Conservation (phyloP, 257 asterid species). For the Gentiana dahurica region DNA sequence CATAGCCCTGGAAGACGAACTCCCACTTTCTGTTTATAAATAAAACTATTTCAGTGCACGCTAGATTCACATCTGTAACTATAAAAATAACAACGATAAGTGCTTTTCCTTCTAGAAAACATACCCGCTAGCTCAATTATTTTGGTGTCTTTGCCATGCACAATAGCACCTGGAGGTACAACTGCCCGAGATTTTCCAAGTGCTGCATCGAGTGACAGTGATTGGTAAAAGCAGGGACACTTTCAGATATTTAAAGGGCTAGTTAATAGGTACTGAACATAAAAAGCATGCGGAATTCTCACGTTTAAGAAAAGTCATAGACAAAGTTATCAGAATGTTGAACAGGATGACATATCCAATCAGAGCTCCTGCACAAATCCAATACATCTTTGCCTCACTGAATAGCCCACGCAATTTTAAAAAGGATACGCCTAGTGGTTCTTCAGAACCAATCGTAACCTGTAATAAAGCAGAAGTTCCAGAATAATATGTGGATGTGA, state of each 20-base stretch:
- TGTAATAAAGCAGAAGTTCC: conserved; percentile 5
- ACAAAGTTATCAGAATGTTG: conserved; percentile 20
- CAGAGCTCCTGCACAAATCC: conserved; percentile 37
- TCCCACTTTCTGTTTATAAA: conserved; percentile 1
- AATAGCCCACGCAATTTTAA: conserved; percentile 25
- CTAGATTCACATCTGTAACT: neutral
- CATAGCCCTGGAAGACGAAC: conserved; percentile 8
- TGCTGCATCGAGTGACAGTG: conserved; percentile 34
- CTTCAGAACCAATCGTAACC: conserved; percentile 17
- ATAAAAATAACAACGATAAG: conserved; percentile 3
- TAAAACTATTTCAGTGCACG: neutral
- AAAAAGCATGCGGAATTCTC: conserved; percentile 12
- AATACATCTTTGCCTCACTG: conserved; percentile 35
- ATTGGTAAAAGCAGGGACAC: neutral
- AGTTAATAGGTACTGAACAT: neutral
- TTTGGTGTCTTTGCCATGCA: conserved; percentile 27
- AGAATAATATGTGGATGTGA: neutral
- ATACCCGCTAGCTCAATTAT: conserved; percentile 22
- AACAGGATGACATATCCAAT: conserved; percentile 21
- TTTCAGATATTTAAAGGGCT: neutral
- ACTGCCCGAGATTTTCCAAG: conserved; percentile 50
- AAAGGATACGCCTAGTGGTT: conserved; percentile 22
- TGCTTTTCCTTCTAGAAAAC: conserved; percentile 10
- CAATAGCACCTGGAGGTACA: conserved; percentile 34
- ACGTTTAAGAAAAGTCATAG: conserved; percentile 62